Evolutionary conservation across 345 rosid species (phyloP).

Genomic region (Bruguiera parviflora): DNA sequence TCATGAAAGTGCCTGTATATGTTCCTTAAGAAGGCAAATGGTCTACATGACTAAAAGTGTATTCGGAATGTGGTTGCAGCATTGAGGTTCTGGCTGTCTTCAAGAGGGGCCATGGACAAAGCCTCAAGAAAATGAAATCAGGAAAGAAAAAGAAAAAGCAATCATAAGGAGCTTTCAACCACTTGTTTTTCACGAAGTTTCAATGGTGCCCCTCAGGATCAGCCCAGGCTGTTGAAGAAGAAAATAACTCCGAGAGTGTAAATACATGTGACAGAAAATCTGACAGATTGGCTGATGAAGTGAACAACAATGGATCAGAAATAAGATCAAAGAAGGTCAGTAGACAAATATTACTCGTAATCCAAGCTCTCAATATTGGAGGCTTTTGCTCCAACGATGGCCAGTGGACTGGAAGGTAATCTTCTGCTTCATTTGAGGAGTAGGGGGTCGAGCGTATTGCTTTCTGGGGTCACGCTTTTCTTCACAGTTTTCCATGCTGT

Average conservation of each 20-base stretch:
- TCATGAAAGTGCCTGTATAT: not conserved
- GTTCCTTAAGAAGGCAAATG: not conserved
- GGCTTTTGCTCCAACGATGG: constrained; percentile 81
- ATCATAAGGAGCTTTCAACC: not conserved
- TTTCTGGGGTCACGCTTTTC: constrained; percentile 64
- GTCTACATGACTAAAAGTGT: not conserved
- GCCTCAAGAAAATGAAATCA: constrained; percentile 56
- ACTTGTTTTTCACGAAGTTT: not conserved
- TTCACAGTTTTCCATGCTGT: constrained; percentile 31
- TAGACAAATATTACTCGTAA: constrained; percentile 53
- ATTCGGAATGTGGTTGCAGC: constrained; percentile 40
- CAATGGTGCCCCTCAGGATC: not conserved
- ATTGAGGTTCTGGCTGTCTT: constrained; percentile 78
- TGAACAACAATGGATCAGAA: not conserved
- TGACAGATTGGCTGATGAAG: not conserved
- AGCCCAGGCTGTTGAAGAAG: not conserved
- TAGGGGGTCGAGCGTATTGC: constrained; percentile 54
- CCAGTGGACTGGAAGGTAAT: constrained; percentile 70
- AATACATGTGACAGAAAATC: not conserved
- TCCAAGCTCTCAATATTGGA: constrained; percentile 87
- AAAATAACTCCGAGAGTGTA: not conserved
- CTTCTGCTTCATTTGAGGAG: constrained; percentile 73
- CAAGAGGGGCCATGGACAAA: constrained; percentile 46
- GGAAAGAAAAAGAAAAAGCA: constrained; percentile 48
- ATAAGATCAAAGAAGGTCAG: not conserved